phyloP scores from a whole-genome alignment of 441 rosid genomes.

The Erodium moschatum region DNA sequence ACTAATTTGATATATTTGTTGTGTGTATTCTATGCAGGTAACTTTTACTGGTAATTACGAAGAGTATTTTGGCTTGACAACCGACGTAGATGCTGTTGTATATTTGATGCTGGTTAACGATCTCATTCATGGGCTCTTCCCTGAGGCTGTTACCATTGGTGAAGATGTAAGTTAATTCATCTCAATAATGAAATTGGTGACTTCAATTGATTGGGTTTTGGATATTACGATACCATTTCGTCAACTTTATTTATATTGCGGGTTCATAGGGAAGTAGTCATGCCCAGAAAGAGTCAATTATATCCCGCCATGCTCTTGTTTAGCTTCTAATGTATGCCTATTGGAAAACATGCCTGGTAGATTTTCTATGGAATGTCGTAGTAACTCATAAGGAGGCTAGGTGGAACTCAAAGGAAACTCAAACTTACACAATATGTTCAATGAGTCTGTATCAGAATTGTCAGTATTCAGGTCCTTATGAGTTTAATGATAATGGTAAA shows the following conservation, averaged over 20 bases:
- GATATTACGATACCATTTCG: neutral
- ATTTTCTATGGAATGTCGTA: neutral
- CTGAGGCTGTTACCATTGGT: constrained; percentile 77
- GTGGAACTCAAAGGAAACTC: neutral
- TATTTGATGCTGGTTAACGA: constrained; percentile 94
- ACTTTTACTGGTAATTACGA: constrained; percentile 81
- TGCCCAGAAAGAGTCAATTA: neutral
- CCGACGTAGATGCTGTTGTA: constrained; percentile 87
- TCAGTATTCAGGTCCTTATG: neutral
- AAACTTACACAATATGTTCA: neutral
- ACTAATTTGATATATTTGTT: constrained; percentile 10
- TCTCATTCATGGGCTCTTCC: constrained; percentile 89
- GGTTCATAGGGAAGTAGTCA: neutral
- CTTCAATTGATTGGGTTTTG: constrained; percentile 8
- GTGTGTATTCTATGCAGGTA: constrained; percentile 40
- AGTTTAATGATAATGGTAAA: neutral
- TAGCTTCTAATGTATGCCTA: neutral
- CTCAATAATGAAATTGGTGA: neutral
- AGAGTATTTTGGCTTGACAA: constrained; percentile 84
- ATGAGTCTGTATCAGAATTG: neutral
- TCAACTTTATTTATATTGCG: neutral
- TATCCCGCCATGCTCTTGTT: neutral
- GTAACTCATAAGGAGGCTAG: constrained; percentile 3
- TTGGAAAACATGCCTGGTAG: neutral
- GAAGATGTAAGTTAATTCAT: constrained; percentile 74